These are phyloP conservation scores for Cordyceps javanica DNA, from an alignment of 2,329 filamentous ascomycete genomes.

Conservation along the genomic window DNA sequence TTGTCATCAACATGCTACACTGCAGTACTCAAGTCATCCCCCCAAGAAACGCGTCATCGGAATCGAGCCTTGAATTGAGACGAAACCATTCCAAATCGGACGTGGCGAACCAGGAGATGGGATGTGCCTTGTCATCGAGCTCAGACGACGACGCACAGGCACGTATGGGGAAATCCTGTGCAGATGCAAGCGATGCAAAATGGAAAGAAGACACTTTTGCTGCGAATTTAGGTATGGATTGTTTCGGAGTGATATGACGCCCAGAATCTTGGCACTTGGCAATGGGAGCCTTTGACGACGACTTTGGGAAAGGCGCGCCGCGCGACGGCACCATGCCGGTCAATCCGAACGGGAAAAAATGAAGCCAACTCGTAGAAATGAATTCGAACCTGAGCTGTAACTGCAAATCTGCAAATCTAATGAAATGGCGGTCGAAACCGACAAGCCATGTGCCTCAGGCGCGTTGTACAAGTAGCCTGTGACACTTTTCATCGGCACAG, in stretches of 20 bases:
- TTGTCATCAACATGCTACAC: conserved; percentile 3
- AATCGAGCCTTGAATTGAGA: neutral
- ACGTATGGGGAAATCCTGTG: neutral
- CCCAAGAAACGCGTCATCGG: neutral
- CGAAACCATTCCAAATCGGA: conserved; percentile 7
- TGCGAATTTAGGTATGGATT: neutral
- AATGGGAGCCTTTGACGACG: neutral
- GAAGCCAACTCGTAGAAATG: neutral
- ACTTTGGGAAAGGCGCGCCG: neutral
- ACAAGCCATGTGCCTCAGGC: neutral
- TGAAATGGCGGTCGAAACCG: neutral
- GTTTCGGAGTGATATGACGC: neutral
- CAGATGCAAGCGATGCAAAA: neutral
- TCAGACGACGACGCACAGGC: neutral
- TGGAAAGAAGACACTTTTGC: neutral
- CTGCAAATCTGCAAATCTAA: neutral
- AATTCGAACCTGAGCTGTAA: neutral
- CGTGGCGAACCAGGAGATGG: neutral
- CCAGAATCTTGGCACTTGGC: neutral
- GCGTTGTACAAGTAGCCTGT: neutral
- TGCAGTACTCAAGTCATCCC: neutral
- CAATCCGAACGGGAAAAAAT: neutral
- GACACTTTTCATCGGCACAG: neutral
- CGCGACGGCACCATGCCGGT: neutral
- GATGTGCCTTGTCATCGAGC: neutral